Evolutionary conservation across 805 yeast genomes (phyloP), one percentile per base, ranked within the genome.

Genomic region (Komagataella ulmi): DNA sequence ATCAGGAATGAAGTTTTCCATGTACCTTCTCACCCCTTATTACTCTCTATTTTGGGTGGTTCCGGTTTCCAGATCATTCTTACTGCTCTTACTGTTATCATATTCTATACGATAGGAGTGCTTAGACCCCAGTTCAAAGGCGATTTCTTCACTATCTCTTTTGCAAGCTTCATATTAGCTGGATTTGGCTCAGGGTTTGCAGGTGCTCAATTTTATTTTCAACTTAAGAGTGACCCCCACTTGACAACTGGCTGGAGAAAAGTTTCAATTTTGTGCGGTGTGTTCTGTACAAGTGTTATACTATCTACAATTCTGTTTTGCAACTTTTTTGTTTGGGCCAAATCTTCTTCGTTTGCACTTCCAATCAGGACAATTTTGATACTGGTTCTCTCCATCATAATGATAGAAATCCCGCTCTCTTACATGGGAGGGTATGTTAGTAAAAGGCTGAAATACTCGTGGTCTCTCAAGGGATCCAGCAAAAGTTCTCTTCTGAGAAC

Each of bases 361-460:
- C 96, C 96, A 12, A 83, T 88, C 57, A 84, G 88, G 5, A 83
- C 95, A 0, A 74, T 88, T 18, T 65, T 84, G 6, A 73, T 78
- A 1, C 63, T 88, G 46, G 63, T 85, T n/a, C 56, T 74, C 7
- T 64, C 82, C 50, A 83, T 86, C 64, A 71, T 83, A 46, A 59
- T 83, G 12, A 63, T 85, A n/a, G 85, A 86, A 58, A 71, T 86
- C 8, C 96, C 96, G 1, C 68, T 88, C 51, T 83, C 90, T 7
- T 54, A 85, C 8, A 54, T 84, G 46, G 96, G 96, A n/a, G 91
- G 88, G 1, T 65, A 67, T 30, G 56, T 74, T 21, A 62, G 68
- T n/a, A 61, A 52, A 49, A 61, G 56, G 21, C 24, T 59, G 14
- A 60, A 10, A 2, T 30, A 30, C 4, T 10, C 40, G 4, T 30